Evolutionary conservation across 2,329 filamentous ascomycete genomes (phyloP).

Genomic region (Dactylellina drechsleri): DNA sequence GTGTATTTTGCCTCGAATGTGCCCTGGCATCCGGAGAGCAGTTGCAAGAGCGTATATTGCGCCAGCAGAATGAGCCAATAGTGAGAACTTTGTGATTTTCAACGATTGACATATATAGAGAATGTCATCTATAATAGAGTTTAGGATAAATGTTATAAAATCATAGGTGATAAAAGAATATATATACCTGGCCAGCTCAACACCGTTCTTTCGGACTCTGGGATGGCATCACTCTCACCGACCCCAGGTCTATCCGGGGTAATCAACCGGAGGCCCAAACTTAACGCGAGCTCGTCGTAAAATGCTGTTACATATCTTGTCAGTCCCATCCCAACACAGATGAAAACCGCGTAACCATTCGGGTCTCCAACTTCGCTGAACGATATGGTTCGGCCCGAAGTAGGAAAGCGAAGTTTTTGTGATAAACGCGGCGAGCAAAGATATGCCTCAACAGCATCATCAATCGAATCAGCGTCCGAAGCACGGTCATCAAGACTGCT

Average conservation of each 20-base stretch:
- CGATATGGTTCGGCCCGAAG: conserved; percentile 86
- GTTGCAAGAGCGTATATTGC: conserved; percentile 98
- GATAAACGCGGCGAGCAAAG: conserved; percentile 83
- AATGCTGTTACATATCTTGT: conserved; percentile 96
- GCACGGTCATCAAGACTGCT: conserved; percentile 76
- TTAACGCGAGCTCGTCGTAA: conserved; percentile 92
- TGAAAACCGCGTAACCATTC: conserved; percentile 89
- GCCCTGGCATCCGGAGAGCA: conserved; percentile 92
- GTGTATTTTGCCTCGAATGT: conserved; percentile 93
- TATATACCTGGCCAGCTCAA: conserved; percentile 89
- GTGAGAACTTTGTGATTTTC: conserved; percentile 94
- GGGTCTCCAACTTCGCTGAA: conserved; percentile 97
- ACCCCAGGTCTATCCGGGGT: conserved; percentile 94
- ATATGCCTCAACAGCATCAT: conserved; percentile 86
- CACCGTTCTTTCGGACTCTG: conserved; percentile 83
- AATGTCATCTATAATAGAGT: conserved; percentile 72
- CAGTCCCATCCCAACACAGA: conserved; percentile 96
- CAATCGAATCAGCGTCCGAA: conserved; percentile 83
- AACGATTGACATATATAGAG: conserved; percentile 91
- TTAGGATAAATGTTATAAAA: conserved; percentile 1
- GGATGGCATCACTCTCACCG: conserved; percentile 86
- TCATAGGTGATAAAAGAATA: neutral
- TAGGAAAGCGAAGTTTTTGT: conserved; percentile 85
- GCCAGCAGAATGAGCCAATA: conserved; percentile 93
- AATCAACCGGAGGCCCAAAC: conserved; percentile 86